Conservation (phyloP, 2,329 filamentous ascomycete genomes). For the Fusarium xylarioides region DNA sequence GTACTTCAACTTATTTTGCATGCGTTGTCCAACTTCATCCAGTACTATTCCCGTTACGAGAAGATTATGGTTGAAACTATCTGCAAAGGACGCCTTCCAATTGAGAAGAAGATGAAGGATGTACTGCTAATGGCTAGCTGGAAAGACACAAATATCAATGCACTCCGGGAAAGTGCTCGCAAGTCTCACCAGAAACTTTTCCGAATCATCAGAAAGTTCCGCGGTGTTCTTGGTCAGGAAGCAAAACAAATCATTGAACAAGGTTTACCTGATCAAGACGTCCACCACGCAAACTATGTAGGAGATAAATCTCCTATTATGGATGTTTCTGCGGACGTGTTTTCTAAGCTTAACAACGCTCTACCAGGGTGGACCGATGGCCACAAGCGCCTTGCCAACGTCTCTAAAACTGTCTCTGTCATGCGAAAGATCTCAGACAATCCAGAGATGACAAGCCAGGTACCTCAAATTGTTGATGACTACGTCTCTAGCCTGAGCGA, state of each 20-base stretch:
- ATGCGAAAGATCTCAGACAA: constrained; percentile 73
- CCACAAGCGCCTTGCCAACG: constrained; percentile 75
- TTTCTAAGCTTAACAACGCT: constrained; percentile 33
- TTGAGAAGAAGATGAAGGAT: constrained; percentile 95
- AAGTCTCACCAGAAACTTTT: constrained; percentile 93
- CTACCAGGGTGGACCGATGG: constrained; percentile 53
- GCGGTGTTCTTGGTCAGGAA: constrained; percentile 78
- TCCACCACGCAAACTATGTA: constrained; percentile 16
- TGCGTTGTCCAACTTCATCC: constrained; percentile 79
- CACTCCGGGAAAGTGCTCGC: constrained; percentile 86
- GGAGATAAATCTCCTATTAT: background rate
- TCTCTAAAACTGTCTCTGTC: constrained; percentile 73
- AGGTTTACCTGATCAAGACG: constrained; percentile 64
- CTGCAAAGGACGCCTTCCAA: constrained; percentile 69
- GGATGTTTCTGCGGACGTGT: constrained; percentile 23
- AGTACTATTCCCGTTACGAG: constrained; percentile 78
- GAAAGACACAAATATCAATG: constrained; percentile 97
- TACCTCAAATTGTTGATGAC: constrained; percentile 67
- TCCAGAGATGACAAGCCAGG: constrained; percentile 62
- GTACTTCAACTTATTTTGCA: constrained; percentile 66
- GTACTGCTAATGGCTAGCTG: constrained; percentile 94
- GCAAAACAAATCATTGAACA: constrained; percentile 71
- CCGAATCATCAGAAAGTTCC: constrained; percentile 89
- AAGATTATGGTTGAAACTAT: constrained; percentile 71
- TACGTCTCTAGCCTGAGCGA: constrained; percentile 76